phyloP scores from a whole-genome alignment of 441 rosid species.

The Mallotus repandus region DNA sequence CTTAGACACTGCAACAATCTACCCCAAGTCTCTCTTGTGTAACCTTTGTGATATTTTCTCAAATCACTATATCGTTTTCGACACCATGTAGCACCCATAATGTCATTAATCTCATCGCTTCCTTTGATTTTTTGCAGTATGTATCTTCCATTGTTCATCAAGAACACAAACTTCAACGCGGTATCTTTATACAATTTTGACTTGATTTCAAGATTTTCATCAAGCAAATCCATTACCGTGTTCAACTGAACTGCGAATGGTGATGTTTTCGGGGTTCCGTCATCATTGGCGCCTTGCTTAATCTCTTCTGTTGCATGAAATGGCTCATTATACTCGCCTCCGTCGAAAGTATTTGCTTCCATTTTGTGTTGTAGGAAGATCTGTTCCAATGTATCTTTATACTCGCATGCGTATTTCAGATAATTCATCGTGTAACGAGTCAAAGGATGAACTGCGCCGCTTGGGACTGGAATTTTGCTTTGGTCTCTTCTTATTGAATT shows the following conservation, averaged over 20 bases:
- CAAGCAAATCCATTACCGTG: slow-evolving; percentile 66
- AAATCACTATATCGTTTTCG: slow-evolving; percentile 41
- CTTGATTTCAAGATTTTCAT: slow-evolving; percentile 54
- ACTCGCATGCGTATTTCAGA: slow-evolving; percentile 71
- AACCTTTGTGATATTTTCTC: slow-evolving; percentile 66
- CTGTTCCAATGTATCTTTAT: slow-evolving; percentile 71
- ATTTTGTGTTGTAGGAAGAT: slow-evolving; percentile 69
- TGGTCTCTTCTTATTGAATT: slow-evolving; percentile 66
- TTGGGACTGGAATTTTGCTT: slow-evolving; percentile 68
- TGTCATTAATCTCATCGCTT: slow-evolving; percentile 53
- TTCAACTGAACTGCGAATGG: slow-evolving; percentile 54
- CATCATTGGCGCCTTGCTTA: slow-evolving; percentile 25
- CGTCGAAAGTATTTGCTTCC: neutral
- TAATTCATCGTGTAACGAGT: slow-evolving; percentile 93
- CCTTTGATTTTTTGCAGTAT: slow-evolving; percentile 80
- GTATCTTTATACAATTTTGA: slow-evolving; percentile 66
- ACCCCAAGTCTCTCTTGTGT: slow-evolving; percentile 84
- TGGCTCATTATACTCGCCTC: no score
- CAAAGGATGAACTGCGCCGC: slow-evolving; percentile 88
- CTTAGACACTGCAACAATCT: slow-evolving; percentile 63
- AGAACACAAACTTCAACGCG: slow-evolving; percentile 59
- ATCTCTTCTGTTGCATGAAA: slow-evolving; percentile 32
- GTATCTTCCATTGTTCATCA: slow-evolving; percentile 96
- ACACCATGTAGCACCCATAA: slow-evolving; percentile 59
- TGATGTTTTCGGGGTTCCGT: slow-evolving; percentile 42